phyloP scores from a whole-genome alignment of 345 rosid species.

The Kernera saxatilis region DNA sequence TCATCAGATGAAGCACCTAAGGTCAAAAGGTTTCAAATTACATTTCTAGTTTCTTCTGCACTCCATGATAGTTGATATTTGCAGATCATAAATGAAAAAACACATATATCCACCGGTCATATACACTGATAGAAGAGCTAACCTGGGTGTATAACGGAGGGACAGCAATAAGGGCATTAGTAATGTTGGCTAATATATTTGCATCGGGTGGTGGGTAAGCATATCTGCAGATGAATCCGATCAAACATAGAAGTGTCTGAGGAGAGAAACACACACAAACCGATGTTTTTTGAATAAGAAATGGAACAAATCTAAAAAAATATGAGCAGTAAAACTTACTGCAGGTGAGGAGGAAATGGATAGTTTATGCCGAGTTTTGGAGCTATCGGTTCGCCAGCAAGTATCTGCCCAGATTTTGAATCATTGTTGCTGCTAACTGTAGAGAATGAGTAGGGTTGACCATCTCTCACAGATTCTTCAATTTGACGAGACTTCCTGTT shows the following conservation, averaged over 20 bases:
- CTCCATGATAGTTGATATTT: not conserved
- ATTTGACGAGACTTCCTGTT: constrained; percentile 37
- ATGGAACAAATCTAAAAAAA: not conserved
- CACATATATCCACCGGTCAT: not conserved
- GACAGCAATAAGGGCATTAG: constrained; percentile 94
- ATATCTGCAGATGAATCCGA: constrained; percentile 52
- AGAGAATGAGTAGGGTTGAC: not conserved
- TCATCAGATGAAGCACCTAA: constrained; percentile 95
- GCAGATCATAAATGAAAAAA: not conserved
- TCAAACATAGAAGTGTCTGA: constrained; percentile 2
- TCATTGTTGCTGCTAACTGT: constrained; percentile 31
- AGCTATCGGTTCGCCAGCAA: constrained; percentile 64
- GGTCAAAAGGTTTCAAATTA: not conserved
- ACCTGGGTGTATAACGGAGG: constrained; percentile 97
- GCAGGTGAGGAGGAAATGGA: constrained; percentile 85
- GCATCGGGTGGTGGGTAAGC: constrained; percentile 97
- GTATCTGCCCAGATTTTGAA: constrained; percentile 33
- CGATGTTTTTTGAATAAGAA: not conserved
- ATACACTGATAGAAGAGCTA: constrained; percentile 11
- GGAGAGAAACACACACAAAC: not conserved
- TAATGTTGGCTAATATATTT: constrained; percentile 90
- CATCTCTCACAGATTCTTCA: constrained; percentile 41
- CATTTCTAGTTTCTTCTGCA: not conserved
- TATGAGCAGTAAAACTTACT: constrained; percentile 41
- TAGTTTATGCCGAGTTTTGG: constrained; percentile 87